phyloP scores from a whole-genome alignment of 2,329 filamentous ascomycete species.

The Xylariaceae sp. region DNA sequence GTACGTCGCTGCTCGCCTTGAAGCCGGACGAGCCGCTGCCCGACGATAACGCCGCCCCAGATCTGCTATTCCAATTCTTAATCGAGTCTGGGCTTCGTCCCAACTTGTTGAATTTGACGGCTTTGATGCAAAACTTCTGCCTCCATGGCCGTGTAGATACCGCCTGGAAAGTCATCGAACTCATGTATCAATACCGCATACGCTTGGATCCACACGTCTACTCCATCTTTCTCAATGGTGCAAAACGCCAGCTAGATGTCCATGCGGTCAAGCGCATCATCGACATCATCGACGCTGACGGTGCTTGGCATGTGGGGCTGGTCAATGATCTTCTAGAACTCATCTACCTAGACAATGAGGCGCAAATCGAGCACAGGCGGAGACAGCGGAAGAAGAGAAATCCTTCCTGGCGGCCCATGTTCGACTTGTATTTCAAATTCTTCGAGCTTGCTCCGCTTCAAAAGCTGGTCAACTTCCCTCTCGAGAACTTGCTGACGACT shows the following conservation, averaged over 20 bases:
- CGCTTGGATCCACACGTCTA: constrained; percentile 66
- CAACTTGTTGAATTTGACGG: constrained; percentile 62
- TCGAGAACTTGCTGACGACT: constrained; percentile 22
- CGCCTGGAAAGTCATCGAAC: constrained; percentile 63
- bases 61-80: constrained; percentile 54
- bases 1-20: constrained; percentile 56
- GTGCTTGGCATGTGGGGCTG: constrained; percentile 47
- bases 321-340: constrained; percentile 53
- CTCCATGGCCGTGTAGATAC: constrained; percentile 60
- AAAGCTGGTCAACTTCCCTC: constrained; percentile 28
- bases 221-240: constrained; percentile 67
- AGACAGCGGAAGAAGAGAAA: constrained; percentile 32
- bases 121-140: constrained; percentile 70
- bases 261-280: constrained; percentile 55
- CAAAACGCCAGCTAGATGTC: constrained; percentile 57
- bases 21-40: constrained; percentile 34
- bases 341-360: constrained; percentile 45
- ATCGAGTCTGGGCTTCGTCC: constrained; percentile 60
- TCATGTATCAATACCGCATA: constrained; percentile 58
- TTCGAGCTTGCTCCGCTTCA: constrained; percentile 48
- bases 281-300: constrained; percentile 46
- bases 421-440: constrained; percentile 47
- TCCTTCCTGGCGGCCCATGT: constrained; percentile 46
- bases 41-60: constrained; percentile 45
- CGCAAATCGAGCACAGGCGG: constrained; percentile 27